Base-by-base conservation (phyloP, 306 rosid species). In the Phaseolus lunatus region DNA sequence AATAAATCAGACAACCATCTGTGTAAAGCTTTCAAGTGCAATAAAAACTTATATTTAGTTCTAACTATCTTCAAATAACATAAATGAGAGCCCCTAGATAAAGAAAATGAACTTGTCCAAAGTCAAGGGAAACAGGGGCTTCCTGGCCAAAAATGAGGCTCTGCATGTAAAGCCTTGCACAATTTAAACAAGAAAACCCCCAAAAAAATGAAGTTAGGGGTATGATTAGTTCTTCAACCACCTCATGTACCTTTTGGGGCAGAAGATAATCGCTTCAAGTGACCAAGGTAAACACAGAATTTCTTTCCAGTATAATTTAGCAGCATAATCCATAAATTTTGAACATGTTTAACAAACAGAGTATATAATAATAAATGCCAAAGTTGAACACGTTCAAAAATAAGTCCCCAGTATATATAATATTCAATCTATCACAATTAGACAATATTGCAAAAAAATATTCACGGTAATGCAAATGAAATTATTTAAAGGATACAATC, bases 401-500 rank as follows among this genome's bases (percentile, higher is more conserved):
- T 52, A 8, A 4, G 74, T 24, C 49, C 59, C 47, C 49, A 13
- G 53, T 57, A 45, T 47, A 57, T 18, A 66, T 45, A 13, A 49
- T 20, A 37, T 50, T 27, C 61, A 35, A 75, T 62, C 41, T 45
- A 62, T 53, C 31, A 44, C 57, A 68, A 43, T 8, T 66, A 68
- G 15, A 48, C 12, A 54, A 54, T 59, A 45, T 20, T 22, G 49
- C 54, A 64, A 70, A 39, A n/a, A 33, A 9, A 62, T n/a, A 0
- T 16, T 26, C 20, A 15, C 3, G 67, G 53, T 15, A 14, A 76
- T 53, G 23, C 9, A 82, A 67, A 57, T 58, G 37, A 67, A 41
- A 16, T 71, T 41, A 12, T 39, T 78, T 69, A 58, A 57, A 92
- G 97, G 98, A 94, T 94, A 94, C 98, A 85, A 94, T 94, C 79